A percentile compares a stretch with the other conserved stretches of the same genome.
phyloP scores from a whole-genome alignment of 495 filamentous ascomycete genomes.

The Mycothermus thermophilus region DNA sequence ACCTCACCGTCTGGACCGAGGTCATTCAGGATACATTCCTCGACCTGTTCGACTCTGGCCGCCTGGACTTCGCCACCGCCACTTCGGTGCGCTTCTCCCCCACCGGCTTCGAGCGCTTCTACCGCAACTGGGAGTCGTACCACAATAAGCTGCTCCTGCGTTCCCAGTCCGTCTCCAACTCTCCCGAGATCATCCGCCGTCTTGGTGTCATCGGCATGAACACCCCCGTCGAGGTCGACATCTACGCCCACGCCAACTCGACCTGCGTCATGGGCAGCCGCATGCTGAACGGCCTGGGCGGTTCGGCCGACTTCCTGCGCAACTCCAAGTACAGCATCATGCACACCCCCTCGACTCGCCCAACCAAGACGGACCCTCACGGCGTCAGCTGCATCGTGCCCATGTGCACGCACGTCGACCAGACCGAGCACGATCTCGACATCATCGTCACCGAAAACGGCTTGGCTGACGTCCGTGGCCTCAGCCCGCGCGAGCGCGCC shows the following conservation, averaged over 20 bases:
- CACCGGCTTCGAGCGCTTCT: constrained; percentile 86
- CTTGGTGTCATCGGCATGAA: constrained; percentile 91
- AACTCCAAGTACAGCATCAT: constrained; percentile 81
- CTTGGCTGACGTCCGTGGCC: constrained; percentile 71
- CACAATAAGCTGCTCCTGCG: constrained; percentile 73
- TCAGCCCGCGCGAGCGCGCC: constrained; percentile 68
- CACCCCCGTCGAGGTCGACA: constrained; percentile 87
- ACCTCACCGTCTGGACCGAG: constrained; percentile 88
- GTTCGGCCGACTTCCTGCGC: constrained; percentile 78
- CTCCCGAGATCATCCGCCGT: constrained; percentile 84
- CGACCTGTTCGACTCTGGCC: constrained; percentile 82
- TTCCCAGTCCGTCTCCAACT: constrained; percentile 79
- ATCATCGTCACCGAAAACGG: constrained; percentile 80
- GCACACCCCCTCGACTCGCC: constrained; percentile 75
- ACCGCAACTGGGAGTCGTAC: constrained; percentile 72
- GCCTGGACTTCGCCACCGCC: constrained; percentile 82
- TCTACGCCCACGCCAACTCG: constrained; percentile 87
- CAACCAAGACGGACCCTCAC: constrained; percentile 68
- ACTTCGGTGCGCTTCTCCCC: constrained; percentile 88
- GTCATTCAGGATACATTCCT: constrained; percentile 90
- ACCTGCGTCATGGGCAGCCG: constrained; percentile 83
- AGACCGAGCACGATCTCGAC: constrained; percentile 85
- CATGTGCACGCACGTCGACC: constrained; percentile 86
- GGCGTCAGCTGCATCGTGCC: constrained; percentile 82
- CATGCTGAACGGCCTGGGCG: constrained; percentile 86